Evolutionary conservation across 2,329 filamentous ascomycete species (phyloP).

Genomic region (Colletotrichum zoysiae): DNA sequence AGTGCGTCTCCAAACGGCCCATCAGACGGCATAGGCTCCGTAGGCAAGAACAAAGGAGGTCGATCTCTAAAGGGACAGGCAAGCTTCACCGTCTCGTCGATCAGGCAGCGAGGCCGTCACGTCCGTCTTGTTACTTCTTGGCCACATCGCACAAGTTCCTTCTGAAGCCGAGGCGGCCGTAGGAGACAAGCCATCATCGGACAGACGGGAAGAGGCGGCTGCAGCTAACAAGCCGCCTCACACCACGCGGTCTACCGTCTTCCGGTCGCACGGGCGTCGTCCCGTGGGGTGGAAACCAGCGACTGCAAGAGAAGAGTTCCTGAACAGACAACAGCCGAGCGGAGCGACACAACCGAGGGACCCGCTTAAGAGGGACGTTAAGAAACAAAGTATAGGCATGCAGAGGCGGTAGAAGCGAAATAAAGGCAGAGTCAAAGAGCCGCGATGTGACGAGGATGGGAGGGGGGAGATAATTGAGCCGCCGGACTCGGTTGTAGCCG

Average conservation of each 20-base stretch:
- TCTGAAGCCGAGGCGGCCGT: slow-evolving; percentile 1
- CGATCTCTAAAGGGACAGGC: neutral
- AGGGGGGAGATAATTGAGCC: neutral
- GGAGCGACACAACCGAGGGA: neutral
- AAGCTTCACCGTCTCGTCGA: neutral
- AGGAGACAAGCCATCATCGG: neutral
- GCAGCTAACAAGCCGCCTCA: neutral
- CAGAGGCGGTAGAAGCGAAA: slow-evolving; percentile 15
- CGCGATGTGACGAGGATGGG: neutral
- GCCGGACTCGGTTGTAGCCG: slow-evolving; percentile 38
- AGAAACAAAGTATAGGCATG: slow-evolving; percentile 7
- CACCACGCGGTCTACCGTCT: neutral
- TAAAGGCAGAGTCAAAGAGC: slow-evolving; percentile 7
- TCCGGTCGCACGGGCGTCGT: slow-evolving; percentile 7
- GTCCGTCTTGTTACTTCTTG: neutral
- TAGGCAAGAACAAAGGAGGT: neutral
- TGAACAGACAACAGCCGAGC: neutral
- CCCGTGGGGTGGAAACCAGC: neutral
- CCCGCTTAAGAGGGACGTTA: neutral
- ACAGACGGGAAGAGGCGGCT: too few species aligned
- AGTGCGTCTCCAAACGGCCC: slow-evolving; percentile 12
- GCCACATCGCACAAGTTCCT: neutral
- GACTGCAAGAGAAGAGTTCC: neutral
- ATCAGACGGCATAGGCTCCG: slow-evolving; percentile 6
- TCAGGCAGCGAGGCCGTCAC: neutral